Evolutionary conservation across 2,329 filamentous ascomycete genomes (phyloP).

Genomic region (Arthrinium phaeospermum): DNA sequence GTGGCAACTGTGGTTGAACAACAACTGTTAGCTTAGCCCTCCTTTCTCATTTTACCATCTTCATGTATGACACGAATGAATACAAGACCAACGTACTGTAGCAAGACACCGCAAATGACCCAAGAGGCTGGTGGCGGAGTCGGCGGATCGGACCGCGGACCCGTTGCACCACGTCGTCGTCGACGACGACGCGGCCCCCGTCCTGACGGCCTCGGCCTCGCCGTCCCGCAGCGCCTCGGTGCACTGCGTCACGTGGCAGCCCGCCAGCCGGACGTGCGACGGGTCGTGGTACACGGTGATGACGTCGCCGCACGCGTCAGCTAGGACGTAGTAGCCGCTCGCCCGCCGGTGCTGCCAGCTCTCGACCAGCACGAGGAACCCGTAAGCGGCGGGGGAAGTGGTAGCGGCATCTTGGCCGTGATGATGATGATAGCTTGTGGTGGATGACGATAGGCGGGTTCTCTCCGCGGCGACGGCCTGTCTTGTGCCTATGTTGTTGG

Average conservation of each 20-base stretch:
- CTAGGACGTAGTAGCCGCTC: neutral
- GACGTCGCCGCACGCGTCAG: slow-evolving; percentile 6
- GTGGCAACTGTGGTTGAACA: neutral
- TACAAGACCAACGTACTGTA: neutral
- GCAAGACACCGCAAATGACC: neutral
- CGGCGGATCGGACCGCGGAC: neutral
- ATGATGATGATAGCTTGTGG: neutral
- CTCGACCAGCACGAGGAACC: neutral
- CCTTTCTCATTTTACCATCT: neutral
- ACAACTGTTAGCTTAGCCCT: neutral
- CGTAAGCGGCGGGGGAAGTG: neutral
- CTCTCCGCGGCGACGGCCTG: neutral
- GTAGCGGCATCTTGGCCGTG: neutral
- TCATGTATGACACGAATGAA: neutral
- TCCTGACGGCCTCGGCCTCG: neutral
- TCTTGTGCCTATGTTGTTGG: neutral
- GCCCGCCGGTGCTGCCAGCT: slow-evolving; percentile 1
- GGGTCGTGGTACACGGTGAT: slow-evolving; percentile 15
- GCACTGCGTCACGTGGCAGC: neutral
- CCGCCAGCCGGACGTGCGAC: neutral
- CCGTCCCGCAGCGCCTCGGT: neutral
- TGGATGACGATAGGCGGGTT: neutral
- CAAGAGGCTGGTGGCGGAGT: neutral
- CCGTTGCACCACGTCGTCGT: neutral
- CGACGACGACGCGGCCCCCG: neutral